A percentile compares a stretch with the other conserved stretches of the same genome.
phyloP scores from a whole-genome alignment of 371 early-diverging fungal species.

The Basidiobolus heterosporus region DNA sequence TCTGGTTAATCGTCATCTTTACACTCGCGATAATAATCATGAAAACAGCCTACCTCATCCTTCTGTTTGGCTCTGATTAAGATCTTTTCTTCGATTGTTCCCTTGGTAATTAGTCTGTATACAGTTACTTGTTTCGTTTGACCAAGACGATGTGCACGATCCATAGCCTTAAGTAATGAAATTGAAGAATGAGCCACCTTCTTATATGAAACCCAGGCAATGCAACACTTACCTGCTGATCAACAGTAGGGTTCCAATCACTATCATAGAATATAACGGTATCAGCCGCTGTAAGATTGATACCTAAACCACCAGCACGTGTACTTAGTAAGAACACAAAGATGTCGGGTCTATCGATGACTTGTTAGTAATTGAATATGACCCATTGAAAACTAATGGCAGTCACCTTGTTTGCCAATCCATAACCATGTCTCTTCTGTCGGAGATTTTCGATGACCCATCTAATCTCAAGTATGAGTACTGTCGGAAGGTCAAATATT shows the following conservation, averaged over 20 bases:
- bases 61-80: slow-evolving; percentile 82
- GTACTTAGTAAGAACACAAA: slow-evolving; percentile 97
- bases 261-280: slow-evolving; percentile 98
- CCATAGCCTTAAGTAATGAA: slow-evolving; percentile 56
- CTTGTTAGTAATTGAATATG: not conserved
- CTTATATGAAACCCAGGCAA: not conserved
- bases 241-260: slow-evolving; percentile 98
- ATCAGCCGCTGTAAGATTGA: slow-evolving; percentile 98
- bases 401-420: slow-evolving; percentile 66
- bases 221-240: slow-evolving; percentile 54
- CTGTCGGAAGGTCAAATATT: slow-evolving; percentile 75
- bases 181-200: not conserved
- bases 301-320: slow-evolving; percentile 97
- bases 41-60: slow-evolving; percentile 44
- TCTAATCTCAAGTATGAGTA: slow-evolving; percentile 89
- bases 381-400: slow-evolving; percentile 2
- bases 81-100: slow-evolving; percentile 85
- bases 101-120: slow-evolving; percentile 76
- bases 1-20: no score
- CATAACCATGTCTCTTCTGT: slow-evolving; percentile 82
- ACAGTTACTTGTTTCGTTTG: slow-evolving; percentile 93
- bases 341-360: slow-evolving; percentile 41
- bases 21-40: no score
- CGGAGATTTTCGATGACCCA: slow-evolving; percentile 82
- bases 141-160: slow-evolving; percentile 93